Conservation (phyloP, 208 protist species). For the Wallacemonas sp. region DNA sequence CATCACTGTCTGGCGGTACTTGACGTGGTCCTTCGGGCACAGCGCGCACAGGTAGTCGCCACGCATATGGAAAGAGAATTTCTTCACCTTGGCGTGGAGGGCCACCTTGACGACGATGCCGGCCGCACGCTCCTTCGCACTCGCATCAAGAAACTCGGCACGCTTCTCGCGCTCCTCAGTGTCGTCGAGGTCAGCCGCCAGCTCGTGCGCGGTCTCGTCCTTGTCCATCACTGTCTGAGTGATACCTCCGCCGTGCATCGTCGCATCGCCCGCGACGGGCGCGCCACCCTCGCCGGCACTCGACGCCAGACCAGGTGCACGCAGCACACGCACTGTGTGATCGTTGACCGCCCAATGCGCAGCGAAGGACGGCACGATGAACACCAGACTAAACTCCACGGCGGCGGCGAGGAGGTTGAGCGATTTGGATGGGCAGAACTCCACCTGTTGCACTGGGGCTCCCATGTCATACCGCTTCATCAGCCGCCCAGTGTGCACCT, state of each 20-base stretch:
- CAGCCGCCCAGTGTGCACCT: slow-evolving; percentile 97
- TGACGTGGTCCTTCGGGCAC: slow-evolving; percentile 92
- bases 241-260: slow-evolving; percentile 70
- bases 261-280: slow-evolving; percentile 44
- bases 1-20: slow-evolving; percentile 93
- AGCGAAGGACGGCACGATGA: slow-evolving; percentile 87
- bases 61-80: slow-evolving; percentile 84
- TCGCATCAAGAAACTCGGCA: slow-evolving; percentile 85
- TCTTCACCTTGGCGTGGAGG: slow-evolving; percentile 88
- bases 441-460: slow-evolving; percentile 89
- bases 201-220: slow-evolving; percentile 75
- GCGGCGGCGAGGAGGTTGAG: slow-evolving; percentile 91
- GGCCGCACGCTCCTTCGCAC: slow-evolving; percentile 61
- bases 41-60: slow-evolving; percentile 92
- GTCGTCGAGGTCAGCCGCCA: slow-evolving; percentile 78
- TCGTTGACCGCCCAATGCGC: slow-evolving; percentile 84
- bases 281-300: slow-evolving; percentile 12
- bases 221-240: slow-evolving; percentile 79
- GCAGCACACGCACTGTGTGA: slow-evolving; percentile 85
- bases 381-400: slow-evolving; percentile 87
- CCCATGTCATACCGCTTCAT: slow-evolving; percentile 91
- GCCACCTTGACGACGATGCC: slow-evolving; percentile 90
- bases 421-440: slow-evolving; percentile 93
- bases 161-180: slow-evolving; percentile 85
- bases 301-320: slow-evolving; percentile 57